A percentile compares a stretch with the other conserved stretches of the same genome.
Conservation (phyloP, 2,329 filamentous ascomycete genomes). For the Massarina eburnea region DNA sequence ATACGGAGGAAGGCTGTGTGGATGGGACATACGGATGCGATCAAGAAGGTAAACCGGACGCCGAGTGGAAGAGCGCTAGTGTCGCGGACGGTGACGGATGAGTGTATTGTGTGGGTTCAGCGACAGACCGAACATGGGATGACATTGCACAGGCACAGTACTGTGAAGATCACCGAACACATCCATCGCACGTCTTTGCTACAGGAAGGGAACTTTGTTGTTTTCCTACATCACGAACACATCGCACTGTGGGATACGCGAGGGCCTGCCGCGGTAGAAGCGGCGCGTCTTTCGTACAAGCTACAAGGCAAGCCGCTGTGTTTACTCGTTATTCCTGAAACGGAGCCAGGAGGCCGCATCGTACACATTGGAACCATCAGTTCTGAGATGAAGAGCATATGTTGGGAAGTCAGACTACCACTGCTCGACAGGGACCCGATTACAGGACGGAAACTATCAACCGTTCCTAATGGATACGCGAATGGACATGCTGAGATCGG, state of each 20-base stretch:
- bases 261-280: conserved; percentile 56
- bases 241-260: conserved; percentile 82
- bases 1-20: conserved; percentile 67
- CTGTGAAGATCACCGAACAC: conserved; percentile 66
- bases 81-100: conserved; percentile 75
- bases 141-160: conserved; percentile 66
- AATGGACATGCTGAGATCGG: conserved; percentile 42
- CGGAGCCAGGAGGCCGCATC: conserved; percentile 52
- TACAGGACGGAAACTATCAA: conserved; percentile 31
- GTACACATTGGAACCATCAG: conserved; percentile 79
- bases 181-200: conserved; percentile 81
- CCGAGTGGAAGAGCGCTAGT: conserved; percentile 78
- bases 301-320: conserved; percentile 74
- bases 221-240: conserved; percentile 73
- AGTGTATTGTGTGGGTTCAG: conserved; percentile 83
- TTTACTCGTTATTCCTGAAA: conserved; percentile 72
- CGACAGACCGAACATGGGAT: conserved; percentile 52
- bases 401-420: conserved; percentile 75
- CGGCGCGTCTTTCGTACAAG: conserved; percentile 62
- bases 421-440: conserved; percentile 33
- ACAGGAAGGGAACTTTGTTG: conserved; percentile 73
- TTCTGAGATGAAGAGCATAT: conserved; percentile 74
- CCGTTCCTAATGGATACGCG: conserved; percentile 25
- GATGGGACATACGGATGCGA: conserved; percentile 79
- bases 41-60: conserved; percentile 86